These are phyloP conservation scores for Aspergillus fijiensis DNA, from an alignment of 2,329 filamentous ascomycete species.

Conservation along the genomic window DNA sequence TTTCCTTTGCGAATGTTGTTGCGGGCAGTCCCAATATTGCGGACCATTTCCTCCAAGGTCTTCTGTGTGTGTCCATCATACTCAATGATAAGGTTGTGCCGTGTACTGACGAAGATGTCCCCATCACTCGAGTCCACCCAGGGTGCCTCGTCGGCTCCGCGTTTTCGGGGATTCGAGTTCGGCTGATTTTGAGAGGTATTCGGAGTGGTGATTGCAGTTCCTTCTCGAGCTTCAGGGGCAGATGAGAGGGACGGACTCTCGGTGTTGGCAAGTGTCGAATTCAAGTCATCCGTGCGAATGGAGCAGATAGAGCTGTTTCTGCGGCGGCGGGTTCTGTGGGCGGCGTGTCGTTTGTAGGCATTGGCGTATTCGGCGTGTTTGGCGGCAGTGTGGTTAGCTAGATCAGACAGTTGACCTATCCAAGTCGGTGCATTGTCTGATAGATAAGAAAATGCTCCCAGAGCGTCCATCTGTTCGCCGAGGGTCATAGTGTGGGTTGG, in stretches of 20 bases:
- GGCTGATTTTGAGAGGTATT: constrained; percentile 14
- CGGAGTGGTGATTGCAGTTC: constrained; percentile 1
- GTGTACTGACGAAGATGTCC: constrained; percentile 62
- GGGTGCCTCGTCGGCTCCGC: constrained; percentile 32
- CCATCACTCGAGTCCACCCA: constrained; percentile 35
- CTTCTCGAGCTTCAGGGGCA: constrained; percentile 2
- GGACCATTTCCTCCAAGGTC: constrained; percentile 78
- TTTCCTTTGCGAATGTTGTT: constrained; percentile 86
- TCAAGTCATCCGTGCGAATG: constrained; percentile 34
- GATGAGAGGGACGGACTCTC: constrained; percentile 3
- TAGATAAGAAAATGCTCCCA: constrained; percentile 47
- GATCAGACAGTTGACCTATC: constrained; percentile 43
- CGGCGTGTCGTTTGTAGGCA: constrained; percentile 40
- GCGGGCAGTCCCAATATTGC: constrained; percentile 74
- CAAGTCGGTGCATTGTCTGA: constrained; percentile 47
- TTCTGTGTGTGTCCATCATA: constrained; percentile 87
- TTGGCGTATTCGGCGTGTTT: constrained; percentile 46
- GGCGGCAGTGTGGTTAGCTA: constrained; percentile 41
- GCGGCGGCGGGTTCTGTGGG: constrained; percentile 33
- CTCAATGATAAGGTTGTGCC: constrained; percentile 80
- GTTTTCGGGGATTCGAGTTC: constrained; percentile 35
- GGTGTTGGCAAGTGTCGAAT: not conserved
- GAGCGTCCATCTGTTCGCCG: constrained; percentile 38
- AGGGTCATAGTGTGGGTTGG: constrained; percentile 12
- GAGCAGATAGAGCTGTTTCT: constrained; percentile 47